Evolutionary conservation across 192 early-diverging fungal species (phyloP).

Genomic region (Mortierella hygrophila): DNA sequence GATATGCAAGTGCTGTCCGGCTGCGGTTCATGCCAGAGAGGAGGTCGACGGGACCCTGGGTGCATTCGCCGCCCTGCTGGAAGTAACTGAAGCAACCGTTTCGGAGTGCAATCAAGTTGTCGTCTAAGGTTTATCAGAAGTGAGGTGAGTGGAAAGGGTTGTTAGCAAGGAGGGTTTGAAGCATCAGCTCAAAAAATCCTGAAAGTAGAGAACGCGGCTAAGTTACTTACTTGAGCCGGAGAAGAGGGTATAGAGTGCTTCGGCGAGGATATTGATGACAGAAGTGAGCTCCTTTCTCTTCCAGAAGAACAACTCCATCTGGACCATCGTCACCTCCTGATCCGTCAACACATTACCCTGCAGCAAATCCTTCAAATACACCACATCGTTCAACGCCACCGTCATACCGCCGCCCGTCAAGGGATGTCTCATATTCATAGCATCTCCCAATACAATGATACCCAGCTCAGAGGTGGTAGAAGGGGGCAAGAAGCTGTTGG

Average conservation of each 20-base stretch:
- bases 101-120: conserved; percentile 76
- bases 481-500: conserved; percentile 88
- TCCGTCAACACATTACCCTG: conserved; percentile 60
- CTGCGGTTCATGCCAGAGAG: conserved; percentile 78
- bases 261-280: conserved; percentile 90
- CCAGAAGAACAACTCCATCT: conserved; percentile 81
- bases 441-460: conserved; percentile 90
- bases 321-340: conserved; percentile 45
- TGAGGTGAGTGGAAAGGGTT: not conserved
- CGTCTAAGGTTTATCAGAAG: conserved; percentile 57
- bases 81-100: conserved; percentile 92
- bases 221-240: conserved; percentile 67
- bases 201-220: too few relatives aligned
- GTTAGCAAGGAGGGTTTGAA: too few relatives aligned
- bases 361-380: conserved; percentile 74
- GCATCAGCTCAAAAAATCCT: too few relatives aligned
- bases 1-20: conserved; percentile 80
- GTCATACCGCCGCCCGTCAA: conserved; percentile 98
- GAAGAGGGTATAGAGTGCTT: conserved; percentile 92
- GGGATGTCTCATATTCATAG: conserved; percentile 96
- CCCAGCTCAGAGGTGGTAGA: conserved; percentile 74
- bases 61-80: conserved; percentile 81
- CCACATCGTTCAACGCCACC: conserved; percentile 91
- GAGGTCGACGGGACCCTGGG: conserved; percentile 83
- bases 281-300: conserved; percentile 72